A percentile compares a stretch with the other conserved stretches of the same genome.
Conservation (phyloP, 306 rosid genomes). For the Bauhinia variegata region DNA sequence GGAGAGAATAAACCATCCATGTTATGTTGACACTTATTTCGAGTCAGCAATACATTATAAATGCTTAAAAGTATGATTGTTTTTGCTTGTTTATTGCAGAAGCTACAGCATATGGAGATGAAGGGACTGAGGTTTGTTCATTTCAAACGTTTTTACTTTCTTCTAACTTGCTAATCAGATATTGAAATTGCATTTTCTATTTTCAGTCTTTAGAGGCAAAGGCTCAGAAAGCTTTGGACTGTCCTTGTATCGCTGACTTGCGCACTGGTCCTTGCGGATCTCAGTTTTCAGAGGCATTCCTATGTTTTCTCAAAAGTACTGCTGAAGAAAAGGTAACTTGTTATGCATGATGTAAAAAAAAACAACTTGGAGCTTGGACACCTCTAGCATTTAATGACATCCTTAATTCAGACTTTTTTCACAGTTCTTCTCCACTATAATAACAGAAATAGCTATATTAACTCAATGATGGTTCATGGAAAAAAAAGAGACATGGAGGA, state of each 20-base stretch:
- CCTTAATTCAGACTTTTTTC: background rate
- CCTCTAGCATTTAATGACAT: background rate
- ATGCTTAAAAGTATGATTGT: background rate
- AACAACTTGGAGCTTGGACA: background rate
- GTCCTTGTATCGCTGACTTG: constrained; percentile 93
- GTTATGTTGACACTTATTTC: background rate
- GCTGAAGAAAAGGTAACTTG: constrained; percentile 77
- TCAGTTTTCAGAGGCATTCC: constrained; percentile 85
- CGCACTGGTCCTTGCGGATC: constrained; percentile 78
- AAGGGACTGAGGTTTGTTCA: constrained; percentile 63
- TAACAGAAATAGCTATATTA: background rate
- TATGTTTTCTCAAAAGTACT: constrained; percentile 85
- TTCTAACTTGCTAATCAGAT: constrained; percentile 20
- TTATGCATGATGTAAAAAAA: background rate
- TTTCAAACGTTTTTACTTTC: constrained; percentile 19
- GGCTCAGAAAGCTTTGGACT: constrained; percentile 85
- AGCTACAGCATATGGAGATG: constrained; percentile 81
- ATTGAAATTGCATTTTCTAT: constrained; percentile 29
- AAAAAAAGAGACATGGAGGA: background rate
- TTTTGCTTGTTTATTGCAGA: constrained; percentile 56
- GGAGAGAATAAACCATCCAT: too few relatives aligned
- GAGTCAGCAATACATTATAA: background rate
- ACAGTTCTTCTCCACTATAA: background rate
- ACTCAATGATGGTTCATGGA: background rate
- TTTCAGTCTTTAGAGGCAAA: constrained; percentile 83